These are phyloP conservation scores for Solanum peruvianum DNA, from an alignment of 257 asterid genomes.

Conservation along the genomic window DNA sequence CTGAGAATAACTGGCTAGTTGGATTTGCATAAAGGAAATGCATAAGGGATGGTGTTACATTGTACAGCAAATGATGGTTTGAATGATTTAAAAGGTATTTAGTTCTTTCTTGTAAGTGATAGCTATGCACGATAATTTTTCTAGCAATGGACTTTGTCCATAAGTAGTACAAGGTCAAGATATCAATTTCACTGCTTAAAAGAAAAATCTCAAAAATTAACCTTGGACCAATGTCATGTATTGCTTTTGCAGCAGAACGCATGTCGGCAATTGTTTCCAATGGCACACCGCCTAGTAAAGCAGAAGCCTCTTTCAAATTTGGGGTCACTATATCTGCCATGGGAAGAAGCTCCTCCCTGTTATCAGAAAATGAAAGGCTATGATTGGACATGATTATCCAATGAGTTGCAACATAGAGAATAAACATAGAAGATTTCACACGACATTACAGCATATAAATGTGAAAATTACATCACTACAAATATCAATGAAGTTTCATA, in stretches of 20 bases:
- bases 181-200: neutral
- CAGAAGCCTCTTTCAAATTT: conserved; percentile 82
- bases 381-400: neutral
- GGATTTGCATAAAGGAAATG: neutral
- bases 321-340: conserved; percentile 91
- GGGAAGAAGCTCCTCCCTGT: conserved; percentile 85
- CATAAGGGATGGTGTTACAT: neutral
- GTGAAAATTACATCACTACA: neutral
- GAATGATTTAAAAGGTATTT: neutral
- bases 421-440: neutral
- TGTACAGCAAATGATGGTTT: neutral
- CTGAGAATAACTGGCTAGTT: neutral
- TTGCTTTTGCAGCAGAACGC: conserved; percentile 85
- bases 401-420: neutral
- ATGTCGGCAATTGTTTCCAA: conserved; percentile 71
- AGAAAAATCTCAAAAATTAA: conserved; percentile 16
- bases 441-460: neutral
- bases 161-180: neutral
- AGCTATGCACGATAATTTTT: neutral
- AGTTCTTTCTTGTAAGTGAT: neutral
- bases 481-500: neutral
- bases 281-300: conserved; percentile 62
- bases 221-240: conserved; percentile 79
- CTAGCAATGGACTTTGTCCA: neutral
- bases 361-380: conserved; percentile 1